Base-by-base conservation (phyloP, 306 rosid genomes). In the Macrotyloma uniflorum region DNA sequence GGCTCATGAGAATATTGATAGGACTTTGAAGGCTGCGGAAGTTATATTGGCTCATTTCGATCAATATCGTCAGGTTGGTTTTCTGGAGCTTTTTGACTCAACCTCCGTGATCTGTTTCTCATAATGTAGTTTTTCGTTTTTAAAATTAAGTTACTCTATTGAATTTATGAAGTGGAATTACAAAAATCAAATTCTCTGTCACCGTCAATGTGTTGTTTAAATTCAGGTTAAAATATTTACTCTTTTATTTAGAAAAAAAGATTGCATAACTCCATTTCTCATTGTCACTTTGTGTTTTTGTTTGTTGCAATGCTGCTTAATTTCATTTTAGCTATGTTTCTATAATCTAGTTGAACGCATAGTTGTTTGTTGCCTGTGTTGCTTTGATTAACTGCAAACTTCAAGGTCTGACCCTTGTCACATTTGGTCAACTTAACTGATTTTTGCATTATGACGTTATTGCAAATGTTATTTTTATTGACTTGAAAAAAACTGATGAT, bases 1-100 rank as follows among this genome's bases (percentile, higher is more conserved):
- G 90, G 99, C 98, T 75, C 97, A 95, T 70, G 99, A 89, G 86
- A 92, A 95, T 67, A 95, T 95, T 74, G 99, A 95, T 18, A 93
- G 82, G 89, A 91, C 96, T 77, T 78, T 91, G 89, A 95, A 95
- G 83, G 85, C 91, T 78, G 99, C 99, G 0, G 99, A 95, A 84
- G 93, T 85, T 67, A 70, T 95, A 36, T 80, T 95, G 89, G 83
- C 90, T 10, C 97, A 95, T 71, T 95, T 95, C 35, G 99, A 95
- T 88, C 93, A 91, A 57, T 91, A 82, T 81, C 98, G 85, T 43
- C 96, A 95, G 99, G 99, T 92, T 83, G 74, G 84, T 82, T 64
- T 20, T 40, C 36, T 49, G 58, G 26, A 18, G 53, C 66, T 77
- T 18, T 72, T 53, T 83, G 61, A 54, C 54, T 66, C 66, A 59